Percentiles rank a stretch among this genome's conserved stretches.
Conservation (phyloP, 1,284 basidiomycete species). For the Cryptococcus depauperatus region DNA sequence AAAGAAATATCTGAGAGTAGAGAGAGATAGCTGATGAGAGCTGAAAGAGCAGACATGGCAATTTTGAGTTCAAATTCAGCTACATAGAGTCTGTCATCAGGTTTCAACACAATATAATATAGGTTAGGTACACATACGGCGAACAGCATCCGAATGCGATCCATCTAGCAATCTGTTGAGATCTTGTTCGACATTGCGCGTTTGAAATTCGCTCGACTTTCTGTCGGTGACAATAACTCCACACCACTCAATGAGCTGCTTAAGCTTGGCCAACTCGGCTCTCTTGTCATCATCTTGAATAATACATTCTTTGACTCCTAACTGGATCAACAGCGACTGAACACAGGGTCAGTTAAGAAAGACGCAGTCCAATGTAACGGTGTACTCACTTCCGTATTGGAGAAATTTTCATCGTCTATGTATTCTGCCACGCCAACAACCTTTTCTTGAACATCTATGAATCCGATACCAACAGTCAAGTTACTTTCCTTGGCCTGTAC, state of each 20-base stretch:
- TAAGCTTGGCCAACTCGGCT: slow-evolving; percentile 70
- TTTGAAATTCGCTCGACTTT: slow-evolving; percentile 80
- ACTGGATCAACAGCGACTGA: slow-evolving; percentile 87
- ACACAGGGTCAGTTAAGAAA: not conserved
- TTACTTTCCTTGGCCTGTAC: slow-evolving; percentile 55
- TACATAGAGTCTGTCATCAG: slow-evolving; percentile 27
- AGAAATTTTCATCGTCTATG: slow-evolving; percentile 90
- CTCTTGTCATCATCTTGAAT: slow-evolving; percentile 50
- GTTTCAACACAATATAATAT: not conserved
- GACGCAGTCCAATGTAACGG: not conserved
- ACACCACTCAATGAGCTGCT: slow-evolving; percentile 78
- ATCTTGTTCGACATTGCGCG: slow-evolving; percentile 77
- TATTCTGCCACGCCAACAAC: slow-evolving; percentile 68
- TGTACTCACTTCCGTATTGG: slow-evolving; percentile 75
- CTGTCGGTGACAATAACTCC: slow-evolving; percentile 83
- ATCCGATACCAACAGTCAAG: slow-evolving; percentile 51
- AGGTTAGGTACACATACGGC: slow-evolving; percentile 47
- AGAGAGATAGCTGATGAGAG: slow-evolving; percentile 73
- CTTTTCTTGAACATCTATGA: slow-evolving; percentile 51
- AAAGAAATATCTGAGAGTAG: slow-evolving; percentile 76
- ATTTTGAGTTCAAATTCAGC: slow-evolving; percentile 72
- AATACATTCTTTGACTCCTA: slow-evolving; percentile 88
- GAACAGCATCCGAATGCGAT: slow-evolving; percentile 46
- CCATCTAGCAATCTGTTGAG: slow-evolving; percentile 64
- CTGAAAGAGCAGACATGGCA: slow-evolving; percentile 72